Percentiles rank a stretch among this genome's conserved stretches.
Conservation (phyloP, 176 grass and related monocot species). For the Carex parvula region DNA sequence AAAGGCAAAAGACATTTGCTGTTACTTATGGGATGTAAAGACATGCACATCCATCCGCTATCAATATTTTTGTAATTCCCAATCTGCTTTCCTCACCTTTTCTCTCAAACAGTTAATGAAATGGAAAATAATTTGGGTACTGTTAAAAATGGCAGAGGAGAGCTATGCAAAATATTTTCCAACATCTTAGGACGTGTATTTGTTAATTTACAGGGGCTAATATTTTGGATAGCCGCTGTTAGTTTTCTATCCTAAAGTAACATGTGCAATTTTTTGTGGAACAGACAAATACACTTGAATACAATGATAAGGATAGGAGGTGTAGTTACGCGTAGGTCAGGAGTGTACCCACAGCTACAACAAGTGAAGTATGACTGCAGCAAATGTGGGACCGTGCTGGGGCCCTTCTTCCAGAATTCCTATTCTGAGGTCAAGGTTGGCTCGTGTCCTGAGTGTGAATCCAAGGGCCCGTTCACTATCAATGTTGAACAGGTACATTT, state of each 20-base stretch:
- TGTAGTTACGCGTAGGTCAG: constrained; percentile 89
- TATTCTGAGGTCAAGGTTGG: constrained; percentile 94
- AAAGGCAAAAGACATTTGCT: neutral
- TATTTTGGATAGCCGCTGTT: neutral
- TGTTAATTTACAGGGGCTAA: neutral
- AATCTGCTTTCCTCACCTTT: neutral
- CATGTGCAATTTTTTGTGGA: neutral
- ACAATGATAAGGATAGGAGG: constrained; percentile 97
- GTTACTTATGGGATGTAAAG: neutral
- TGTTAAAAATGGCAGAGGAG: neutral
- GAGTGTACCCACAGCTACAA: constrained; percentile 92
- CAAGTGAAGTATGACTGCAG: constrained; percentile 95
- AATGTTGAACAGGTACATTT: constrained; percentile 83
- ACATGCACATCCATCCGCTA: neutral
- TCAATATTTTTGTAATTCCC: neutral
- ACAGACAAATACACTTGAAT: constrained; percentile 97
- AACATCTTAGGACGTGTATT: neutral
- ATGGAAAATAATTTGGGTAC: neutral
- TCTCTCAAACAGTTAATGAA: neutral
- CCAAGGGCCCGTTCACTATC: constrained; percentile 92
- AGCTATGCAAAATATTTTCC: neutral
- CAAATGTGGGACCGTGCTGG: constrained; percentile 86
- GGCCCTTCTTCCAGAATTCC: constrained; percentile 96
- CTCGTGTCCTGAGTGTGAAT: constrained; percentile 92
- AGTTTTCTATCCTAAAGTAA: neutral